phyloP scores from a whole-genome alignment of 495 filamentous ascomycete genomes.

The Penicillium roqueforti region DNA sequence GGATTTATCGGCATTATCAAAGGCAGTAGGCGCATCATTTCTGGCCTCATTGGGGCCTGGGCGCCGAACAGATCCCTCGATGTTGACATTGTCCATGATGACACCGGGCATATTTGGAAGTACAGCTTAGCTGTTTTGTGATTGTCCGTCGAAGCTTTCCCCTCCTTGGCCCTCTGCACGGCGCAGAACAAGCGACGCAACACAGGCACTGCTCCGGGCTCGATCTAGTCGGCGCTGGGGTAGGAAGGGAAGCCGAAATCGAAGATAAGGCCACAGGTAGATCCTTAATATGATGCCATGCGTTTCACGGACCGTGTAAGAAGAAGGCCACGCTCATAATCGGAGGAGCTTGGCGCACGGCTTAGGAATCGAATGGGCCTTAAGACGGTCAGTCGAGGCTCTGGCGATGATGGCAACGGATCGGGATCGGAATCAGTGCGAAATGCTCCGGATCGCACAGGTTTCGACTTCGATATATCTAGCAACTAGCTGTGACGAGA shows the following conservation, averaged over 20 bases:
- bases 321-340: conserved; percentile 27
- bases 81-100: conserved; percentile 42
- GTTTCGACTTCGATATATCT: background rate
- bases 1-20: conserved; percentile 13
- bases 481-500: background rate
- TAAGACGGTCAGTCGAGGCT: background rate
- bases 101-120: conserved; percentile 44
- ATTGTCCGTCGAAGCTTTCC: conserved; percentile 22
- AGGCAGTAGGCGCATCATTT: conserved; percentile 22
- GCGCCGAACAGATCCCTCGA: conserved; percentile 28
- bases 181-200: conserved; percentile 24
- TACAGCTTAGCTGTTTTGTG: conserved; percentile 1
- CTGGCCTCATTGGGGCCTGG: conserved; percentile 21
- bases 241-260: conserved; percentile 31
- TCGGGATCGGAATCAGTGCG: background rate
- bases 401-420: background rate
- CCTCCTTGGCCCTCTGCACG: conserved; percentile 33
- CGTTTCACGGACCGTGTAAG: conserved; percentile 23
- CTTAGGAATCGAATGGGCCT: background rate
- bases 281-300: conserved; percentile 31
- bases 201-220: conserved; percentile 15
- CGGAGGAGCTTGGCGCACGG: conserved; percentile 14
- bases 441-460: background rate
- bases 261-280: conserved; percentile 10
- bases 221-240: conserved; percentile 22